A percentile compares a stretch with the other conserved stretches of the same genome.
Conservation (phyloP, 1,139 yeast species). For the Saccharomycopsis phalli region DNA sequence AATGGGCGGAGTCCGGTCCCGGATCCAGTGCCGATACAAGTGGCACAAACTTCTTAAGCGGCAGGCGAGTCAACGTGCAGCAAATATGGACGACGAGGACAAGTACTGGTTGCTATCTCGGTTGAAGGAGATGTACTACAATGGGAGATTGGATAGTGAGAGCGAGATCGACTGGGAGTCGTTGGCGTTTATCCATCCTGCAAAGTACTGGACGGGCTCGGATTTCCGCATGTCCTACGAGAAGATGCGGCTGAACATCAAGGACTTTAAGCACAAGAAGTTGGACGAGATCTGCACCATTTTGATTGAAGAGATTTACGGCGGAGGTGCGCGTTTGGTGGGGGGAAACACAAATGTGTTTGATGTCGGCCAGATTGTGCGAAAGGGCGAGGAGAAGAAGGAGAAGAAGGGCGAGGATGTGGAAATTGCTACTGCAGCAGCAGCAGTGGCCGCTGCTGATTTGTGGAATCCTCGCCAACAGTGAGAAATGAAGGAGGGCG, state of each 20-base stretch:
- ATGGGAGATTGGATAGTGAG: constrained; percentile 29
- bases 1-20: constrained; percentile 80
- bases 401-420: constrained; percentile 6
- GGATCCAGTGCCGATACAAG: constrained; percentile 91
- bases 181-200: constrained; percentile 38
- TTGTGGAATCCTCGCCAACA: background rate
- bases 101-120: constrained; percentile 50
- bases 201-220: constrained; percentile 35
- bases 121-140: constrained; percentile 40
- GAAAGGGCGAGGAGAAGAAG: constrained; percentile 1
- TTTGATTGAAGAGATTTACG: constrained; percentile 7
- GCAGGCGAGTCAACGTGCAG: constrained; percentile 43
- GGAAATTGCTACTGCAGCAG: constrained; percentile 14
- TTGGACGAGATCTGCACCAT: constrained; percentile 33
- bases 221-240: constrained; percentile 40
- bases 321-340: background rate
- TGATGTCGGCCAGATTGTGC: background rate
- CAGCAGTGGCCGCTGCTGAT: constrained; percentile 15
- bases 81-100: constrained; percentile 41
- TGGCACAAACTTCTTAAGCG: constrained; percentile 76
- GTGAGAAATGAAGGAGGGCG: too few species aligned
- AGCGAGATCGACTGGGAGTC: constrained; percentile 55
- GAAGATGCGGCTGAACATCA: constrained; percentile 34
- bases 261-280: constrained; percentile 32
- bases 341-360: background rate